These are phyloP conservation scores for Tylopilus sp. DNA, from an alignment of 768 basidiomycete genomes.

Conservation along the genomic window DNA sequence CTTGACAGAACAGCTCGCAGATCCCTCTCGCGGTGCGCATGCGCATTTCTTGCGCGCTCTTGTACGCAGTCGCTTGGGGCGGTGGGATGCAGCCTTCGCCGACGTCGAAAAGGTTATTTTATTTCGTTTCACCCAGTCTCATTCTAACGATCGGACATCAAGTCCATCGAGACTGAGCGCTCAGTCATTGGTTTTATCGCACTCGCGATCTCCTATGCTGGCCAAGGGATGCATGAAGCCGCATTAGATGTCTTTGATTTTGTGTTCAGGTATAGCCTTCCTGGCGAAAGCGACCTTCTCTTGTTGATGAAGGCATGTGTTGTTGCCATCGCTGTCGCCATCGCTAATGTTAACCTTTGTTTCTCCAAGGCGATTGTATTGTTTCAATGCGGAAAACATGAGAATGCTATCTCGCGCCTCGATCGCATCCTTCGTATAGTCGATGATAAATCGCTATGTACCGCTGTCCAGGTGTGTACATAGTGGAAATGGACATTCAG, in stretches of 20 bases:
- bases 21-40: background rate
- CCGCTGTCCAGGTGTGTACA: background rate
- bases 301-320: conserved; percentile 1
- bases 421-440: background rate
- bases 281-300: conserved; percentile 2
- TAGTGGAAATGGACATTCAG: too few relatives aligned
- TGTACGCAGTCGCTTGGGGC: background rate
- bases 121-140: too few relatives aligned
- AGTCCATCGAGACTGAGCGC: conserved; percentile 8
- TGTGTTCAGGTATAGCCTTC: background rate
- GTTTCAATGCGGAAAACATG: conserved; percentile 10
- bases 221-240: background rate
- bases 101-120: conserved; percentile 5
- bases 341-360: background rate
- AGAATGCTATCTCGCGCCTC: background rate
- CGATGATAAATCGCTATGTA: background rate
- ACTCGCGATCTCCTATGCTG: background rate
- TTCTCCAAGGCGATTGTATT: background rate
- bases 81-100: background rate
- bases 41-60: conserved; percentile 2
- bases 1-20: background rate
- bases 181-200: conserved; percentile 13
- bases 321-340: too few relatives aligned
- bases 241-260: conserved; percentile 2
- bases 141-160: background rate